Conservation (phyloP, 192 early-diverging fungal genomes). For the Cladochytrium replicatum region DNA sequence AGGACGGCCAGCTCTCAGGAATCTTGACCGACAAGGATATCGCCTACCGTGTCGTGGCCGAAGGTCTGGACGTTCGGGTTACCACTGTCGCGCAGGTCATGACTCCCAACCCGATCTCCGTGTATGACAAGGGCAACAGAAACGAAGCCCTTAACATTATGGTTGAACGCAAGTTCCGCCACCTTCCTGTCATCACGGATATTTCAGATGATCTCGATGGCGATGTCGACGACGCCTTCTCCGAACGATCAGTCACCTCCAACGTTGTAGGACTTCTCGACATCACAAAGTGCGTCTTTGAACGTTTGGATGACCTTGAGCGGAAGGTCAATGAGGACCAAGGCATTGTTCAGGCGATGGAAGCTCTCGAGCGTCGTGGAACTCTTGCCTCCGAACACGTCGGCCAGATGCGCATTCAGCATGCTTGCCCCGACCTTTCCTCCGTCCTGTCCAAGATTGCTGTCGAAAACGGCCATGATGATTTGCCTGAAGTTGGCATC, state of each 20-base stretch:
- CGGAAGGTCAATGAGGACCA: constrained; percentile 42
- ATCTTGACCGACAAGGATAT: constrained; percentile 99
- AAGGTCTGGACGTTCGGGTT: constrained; percentile 35
- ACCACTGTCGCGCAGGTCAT: constrained; percentile 74
- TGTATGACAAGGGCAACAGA: constrained; percentile 45
- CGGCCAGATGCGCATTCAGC: constrained; percentile 33
- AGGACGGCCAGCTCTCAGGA: constrained; percentile 80
- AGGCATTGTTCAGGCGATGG: constrained; percentile 47
- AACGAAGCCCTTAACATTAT: constrained; percentile 41
- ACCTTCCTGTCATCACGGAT: constrained; percentile 37
- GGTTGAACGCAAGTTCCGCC: constrained; percentile 38
- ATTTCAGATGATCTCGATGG: constrained; percentile 11
- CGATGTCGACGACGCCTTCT: constrained; percentile 11
- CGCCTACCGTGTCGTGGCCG: constrained; percentile 92
- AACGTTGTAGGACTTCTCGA: constrained; percentile 43
- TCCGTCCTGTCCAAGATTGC: constrained; percentile 52
- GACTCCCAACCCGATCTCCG: constrained; percentile 83
- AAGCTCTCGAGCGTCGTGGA: constrained; percentile 39
- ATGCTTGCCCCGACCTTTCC: constrained; percentile 84
- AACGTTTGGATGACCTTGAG: constrained; percentile 41
- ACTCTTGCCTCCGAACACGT: constrained; percentile 26
- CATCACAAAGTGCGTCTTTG: constrained; percentile 49
- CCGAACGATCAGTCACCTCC: constrained; percentile 10
- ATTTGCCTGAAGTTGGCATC: constrained; percentile 25
- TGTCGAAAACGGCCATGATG: constrained; percentile 7